A percentile compares a stretch with the other conserved stretches of the same genome.
phyloP scores from a whole-genome alignment of 371 early-diverging fungal genomes.

The Mucor indicus region DNA sequence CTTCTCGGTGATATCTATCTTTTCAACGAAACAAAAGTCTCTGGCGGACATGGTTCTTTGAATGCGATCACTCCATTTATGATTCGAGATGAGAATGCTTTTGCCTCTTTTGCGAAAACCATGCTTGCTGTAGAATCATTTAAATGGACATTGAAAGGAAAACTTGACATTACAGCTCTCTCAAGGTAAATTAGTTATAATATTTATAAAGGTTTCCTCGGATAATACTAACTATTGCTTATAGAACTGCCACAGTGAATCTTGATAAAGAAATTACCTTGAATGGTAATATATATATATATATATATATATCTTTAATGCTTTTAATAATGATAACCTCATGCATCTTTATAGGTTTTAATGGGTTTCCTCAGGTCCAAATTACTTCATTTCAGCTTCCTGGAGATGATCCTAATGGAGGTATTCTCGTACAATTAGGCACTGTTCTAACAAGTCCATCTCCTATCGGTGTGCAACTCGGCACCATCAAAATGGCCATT shows the following conservation, averaged over 20 bases:
- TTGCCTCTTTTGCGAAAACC: slow-evolving; percentile 51
- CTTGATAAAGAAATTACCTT: slow-evolving; percentile 38
- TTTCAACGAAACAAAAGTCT: slow-evolving; percentile 41
- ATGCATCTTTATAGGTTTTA: slow-evolving; percentile 43
- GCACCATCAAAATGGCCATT: slow-evolving; percentile 53
- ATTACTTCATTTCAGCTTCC: slow-evolving; percentile 57
- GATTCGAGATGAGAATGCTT: slow-evolving; percentile 42
- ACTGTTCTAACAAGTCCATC: slow-evolving; percentile 56
- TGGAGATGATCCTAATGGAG: slow-evolving; percentile 51
- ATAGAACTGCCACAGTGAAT: slow-evolving; percentile 40
- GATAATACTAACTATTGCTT: not conserved
- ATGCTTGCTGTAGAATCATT: slow-evolving; percentile 53
- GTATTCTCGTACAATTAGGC: slow-evolving; percentile 54
- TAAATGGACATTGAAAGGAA: slow-evolving; percentile 56
- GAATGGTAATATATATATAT: slow-evolving; percentile 23
- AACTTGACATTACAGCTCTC: slow-evolving; percentile 56
- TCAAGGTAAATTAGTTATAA: slow-evolving; percentile 45
- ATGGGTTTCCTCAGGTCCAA: slow-evolving; percentile 51
- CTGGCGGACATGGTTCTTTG: slow-evolving; percentile 48
- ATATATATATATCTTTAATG: too few species aligned
- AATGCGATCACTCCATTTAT: slow-evolving; percentile 40
- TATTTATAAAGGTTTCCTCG: not conserved
- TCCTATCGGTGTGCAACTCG: slow-evolving; percentile 57
- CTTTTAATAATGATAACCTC: too few species aligned
- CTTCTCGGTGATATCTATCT: slow-evolving; percentile 52